Base-by-base conservation (phyloP, 2,329 filamentous ascomycete genomes). In the Endocalyx cinctus region DNA sequence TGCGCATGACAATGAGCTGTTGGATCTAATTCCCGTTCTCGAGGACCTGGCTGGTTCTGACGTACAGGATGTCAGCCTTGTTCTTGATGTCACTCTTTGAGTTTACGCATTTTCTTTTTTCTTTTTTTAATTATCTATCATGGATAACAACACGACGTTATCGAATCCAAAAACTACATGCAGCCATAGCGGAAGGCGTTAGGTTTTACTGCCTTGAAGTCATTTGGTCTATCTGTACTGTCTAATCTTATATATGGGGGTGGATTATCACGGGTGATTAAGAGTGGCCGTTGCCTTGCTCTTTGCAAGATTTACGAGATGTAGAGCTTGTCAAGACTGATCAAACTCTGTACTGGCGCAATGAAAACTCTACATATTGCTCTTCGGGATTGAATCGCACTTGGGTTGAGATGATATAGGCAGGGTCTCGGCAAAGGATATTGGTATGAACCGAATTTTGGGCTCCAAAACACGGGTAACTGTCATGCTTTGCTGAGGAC, bases 1-100 rank as follows among this genome's bases (percentile, higher is more conserved):
- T 66, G 92, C 92, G 42, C 92, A 98, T 64, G 92, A 98, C 69
- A 98, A 98, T 65, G 92, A 98, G 72, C 75, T 98, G 42, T 74
- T 98, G 54, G 92, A 98, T 60, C 72, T 98, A 52, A 97, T 98
- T 60, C 92, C 92, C 33, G 92, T 98, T 52, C 87, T 98, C 47
- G 92, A 98, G 72, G 92, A 98, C 64, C 74, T 98, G 57, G 90
- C 92, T 42, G 83, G 85, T 48, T 64, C 81, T 39, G 85, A 90
- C 59, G 92, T 98, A 42, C 79, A 84, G 64, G 92, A 98, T 64
- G 92, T 98, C 61, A 97, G 90, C 71, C 73, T 98, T 55, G 92
- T 98, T 52, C 82, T 98, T 54, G 92, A 98, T 69, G 90, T 97
- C 64, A 78, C 77, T 66, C 77, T 82, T 55, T 82, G 63, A 78